phyloP scores from a whole-genome alignment of 1,139 yeast genomes.

The Pneumocystis canis region DNA sequence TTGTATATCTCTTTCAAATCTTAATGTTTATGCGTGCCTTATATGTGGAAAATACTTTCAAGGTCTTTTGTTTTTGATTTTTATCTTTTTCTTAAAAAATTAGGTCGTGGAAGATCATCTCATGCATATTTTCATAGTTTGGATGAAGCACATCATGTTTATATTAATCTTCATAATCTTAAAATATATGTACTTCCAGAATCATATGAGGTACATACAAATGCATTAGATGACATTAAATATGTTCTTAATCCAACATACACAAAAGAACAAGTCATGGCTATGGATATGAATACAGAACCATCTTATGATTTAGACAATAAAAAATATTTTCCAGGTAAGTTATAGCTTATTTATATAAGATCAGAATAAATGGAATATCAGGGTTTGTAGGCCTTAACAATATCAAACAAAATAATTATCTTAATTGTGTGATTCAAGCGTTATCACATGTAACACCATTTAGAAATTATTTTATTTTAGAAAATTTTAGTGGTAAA shows the following conservation, averaged over 20 bases:
- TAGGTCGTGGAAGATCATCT: constrained; percentile 45
- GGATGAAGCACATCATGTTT: constrained; percentile 48
- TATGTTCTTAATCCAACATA: constrained; percentile 41
- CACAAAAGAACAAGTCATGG: constrained; percentile 23
- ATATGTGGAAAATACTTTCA: constrained; percentile 61
- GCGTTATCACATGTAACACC: constrained; percentile 39
- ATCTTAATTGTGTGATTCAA: constrained; percentile 45
- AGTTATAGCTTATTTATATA: background rate
- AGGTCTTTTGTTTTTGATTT: constrained; percentile 8
- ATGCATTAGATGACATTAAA: constrained; percentile 37
- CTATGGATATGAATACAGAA: constrained; percentile 21
- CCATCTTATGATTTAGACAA: constrained; percentile 31
- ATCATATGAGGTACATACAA: constrained; percentile 30
- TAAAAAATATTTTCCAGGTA: constrained; percentile 32
- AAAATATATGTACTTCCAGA: constrained; percentile 51
- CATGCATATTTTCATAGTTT: constrained; percentile 59
- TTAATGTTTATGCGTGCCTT: constrained; percentile 57
- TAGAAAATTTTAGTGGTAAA: constrained; percentile 19
- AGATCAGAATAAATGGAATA: background rate
- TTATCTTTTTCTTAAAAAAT: background rate
- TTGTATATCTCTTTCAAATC: constrained; percentile 43
- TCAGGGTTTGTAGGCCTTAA: constrained; percentile 52
- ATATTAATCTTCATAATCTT: constrained; percentile 37
- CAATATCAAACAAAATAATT: constrained; percentile 37
- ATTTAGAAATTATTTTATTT: constrained; percentile 39